phyloP scores from a whole-genome alignment of 352 stramenopile genomes.

The Poterioochromonas sp. region DNA sequence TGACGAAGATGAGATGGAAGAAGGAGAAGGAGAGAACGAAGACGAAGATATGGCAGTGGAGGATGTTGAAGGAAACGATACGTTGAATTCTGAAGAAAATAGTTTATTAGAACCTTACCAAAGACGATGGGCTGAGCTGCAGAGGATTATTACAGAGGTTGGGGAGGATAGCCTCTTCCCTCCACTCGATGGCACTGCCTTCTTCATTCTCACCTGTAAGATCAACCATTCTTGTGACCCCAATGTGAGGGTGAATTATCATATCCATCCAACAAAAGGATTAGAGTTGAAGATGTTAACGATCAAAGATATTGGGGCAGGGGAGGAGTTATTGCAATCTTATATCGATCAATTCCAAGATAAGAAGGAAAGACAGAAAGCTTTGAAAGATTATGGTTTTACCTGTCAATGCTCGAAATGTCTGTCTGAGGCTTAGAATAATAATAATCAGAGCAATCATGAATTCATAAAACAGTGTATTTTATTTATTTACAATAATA shows the following conservation, averaged over 20 bases:
- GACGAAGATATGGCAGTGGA: conserved; percentile 44
- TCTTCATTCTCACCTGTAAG: conserved; percentile 81
- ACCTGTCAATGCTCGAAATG: conserved; percentile 54
- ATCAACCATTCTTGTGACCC: conserved; percentile 92
- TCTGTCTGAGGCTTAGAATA: no score
- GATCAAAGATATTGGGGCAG: conserved; percentile 49
- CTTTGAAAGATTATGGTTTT: conserved; percentile 59
- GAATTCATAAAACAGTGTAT: no score
- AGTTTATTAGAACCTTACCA: conserved; percentile 32
- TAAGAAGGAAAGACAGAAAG: conserved; percentile 59
- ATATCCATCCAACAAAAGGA: conserved; percentile 23
- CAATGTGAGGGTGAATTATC: conserved; percentile 79
- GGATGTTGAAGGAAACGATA: conserved; percentile 42
- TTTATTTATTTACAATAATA: no score
- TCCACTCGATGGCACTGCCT: conserved; percentile 82
- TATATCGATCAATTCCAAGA: conserved; percentile 81
- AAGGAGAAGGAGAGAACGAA: conserved; percentile 47
- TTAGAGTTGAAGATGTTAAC: conserved; percentile 46
- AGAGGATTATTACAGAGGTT: neutral
- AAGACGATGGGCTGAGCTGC: no score
- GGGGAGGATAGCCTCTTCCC: conserved; percentile 56
- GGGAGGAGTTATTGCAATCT: conserved; percentile 85
- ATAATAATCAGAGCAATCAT: no score
- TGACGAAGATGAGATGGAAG: conserved; percentile 53
- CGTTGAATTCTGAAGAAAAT: no score